Percentiles rank a stretch among this genome's conserved stretches.
Conservation (phyloP, 176 grass and related monocot species). For the Musa acuminata region DNA sequence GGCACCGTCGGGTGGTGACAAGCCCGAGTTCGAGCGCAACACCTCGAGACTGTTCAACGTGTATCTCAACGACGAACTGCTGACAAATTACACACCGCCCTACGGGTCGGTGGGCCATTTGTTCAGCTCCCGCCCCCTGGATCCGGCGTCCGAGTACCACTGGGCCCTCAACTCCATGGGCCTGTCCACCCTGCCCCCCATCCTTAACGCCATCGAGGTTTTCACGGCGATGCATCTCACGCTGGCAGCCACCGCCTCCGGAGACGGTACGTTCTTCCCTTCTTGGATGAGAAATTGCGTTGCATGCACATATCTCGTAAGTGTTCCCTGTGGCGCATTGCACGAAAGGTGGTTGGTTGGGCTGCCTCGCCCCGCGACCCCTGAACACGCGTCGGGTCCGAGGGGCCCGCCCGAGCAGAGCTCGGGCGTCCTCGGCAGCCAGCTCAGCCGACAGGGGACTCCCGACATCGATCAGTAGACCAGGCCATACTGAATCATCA, state of each 20-base stretch:
- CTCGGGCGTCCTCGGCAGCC: too few species aligned
- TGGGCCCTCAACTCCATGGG: background rate
- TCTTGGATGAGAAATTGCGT: background rate
- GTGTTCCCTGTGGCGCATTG: background rate
- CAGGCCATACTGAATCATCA: too few species aligned
- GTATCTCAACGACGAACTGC: background rate
- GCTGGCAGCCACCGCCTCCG: background rate
- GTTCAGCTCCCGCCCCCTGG: background rate
- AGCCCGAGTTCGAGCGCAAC: background rate
- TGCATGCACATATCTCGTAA: background rate
- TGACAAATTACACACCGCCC: background rate
- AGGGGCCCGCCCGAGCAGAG: too few species aligned
- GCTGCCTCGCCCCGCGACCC: too few species aligned
- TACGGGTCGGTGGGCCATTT: background rate
- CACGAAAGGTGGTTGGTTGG: background rate
- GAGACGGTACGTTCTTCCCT: constrained; percentile 12
- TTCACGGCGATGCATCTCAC: background rate
- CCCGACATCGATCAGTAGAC: too few species aligned
- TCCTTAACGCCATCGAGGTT: constrained; percentile 24
- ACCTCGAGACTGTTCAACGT: background rate
- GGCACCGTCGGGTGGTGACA: too few species aligned
- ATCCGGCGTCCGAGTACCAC: background rate
- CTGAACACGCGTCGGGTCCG: too few species aligned
- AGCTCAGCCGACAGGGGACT: too few species aligned
- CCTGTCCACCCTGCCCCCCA: constrained; percentile 16